phyloP scores from a whole-genome alignment of 1,284 basidiomycete species.

The Ceratobasidium papillatum region DNA sequence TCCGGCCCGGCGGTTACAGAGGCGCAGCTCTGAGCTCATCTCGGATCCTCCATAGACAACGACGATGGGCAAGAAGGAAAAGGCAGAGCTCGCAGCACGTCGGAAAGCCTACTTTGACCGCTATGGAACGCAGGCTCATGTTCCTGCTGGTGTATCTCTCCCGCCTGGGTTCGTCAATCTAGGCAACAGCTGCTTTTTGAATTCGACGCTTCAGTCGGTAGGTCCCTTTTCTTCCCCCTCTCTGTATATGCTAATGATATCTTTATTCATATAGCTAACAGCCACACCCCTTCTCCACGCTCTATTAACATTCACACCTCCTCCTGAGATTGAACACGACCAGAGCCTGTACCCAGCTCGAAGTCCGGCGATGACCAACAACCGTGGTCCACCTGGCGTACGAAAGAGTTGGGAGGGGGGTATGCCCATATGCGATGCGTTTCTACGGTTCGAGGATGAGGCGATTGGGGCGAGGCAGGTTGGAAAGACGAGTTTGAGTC shows the following conservation, averaged over 20 bases:
- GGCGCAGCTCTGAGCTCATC: conserved; percentile 6
- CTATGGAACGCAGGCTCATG: neutral
- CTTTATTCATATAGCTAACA: conserved; percentile 45
- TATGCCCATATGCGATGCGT: conserved; percentile 45
- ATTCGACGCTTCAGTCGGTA: conserved; percentile 50
- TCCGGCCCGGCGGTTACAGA: neutral
- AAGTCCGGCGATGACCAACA: conserved; percentile 48
- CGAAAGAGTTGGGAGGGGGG: conserved; percentile 34
- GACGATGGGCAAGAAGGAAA: conserved; percentile 39
- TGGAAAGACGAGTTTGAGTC: conserved; percentile 48
- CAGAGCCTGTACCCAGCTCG: conserved; percentile 45
- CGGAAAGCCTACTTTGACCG: conserved; percentile 29
- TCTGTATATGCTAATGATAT: neutral
- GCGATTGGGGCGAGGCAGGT: conserved; percentile 43
- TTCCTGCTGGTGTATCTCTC: conserved; percentile 27
- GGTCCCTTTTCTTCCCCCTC: neutral
- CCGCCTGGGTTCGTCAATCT: conserved; percentile 48
- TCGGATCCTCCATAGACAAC: conserved; percentile 10
- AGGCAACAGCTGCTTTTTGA: conserved; percentile 52
- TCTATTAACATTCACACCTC: conserved; percentile 46
- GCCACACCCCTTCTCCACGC: conserved; percentile 48
- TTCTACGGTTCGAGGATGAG: conserved; percentile 44
- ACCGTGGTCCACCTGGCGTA: conserved; percentile 44
- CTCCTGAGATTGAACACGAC: conserved; percentile 43
- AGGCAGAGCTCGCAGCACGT: conserved; percentile 26